Evolutionary conservation across 2,329 filamentous ascomycete species (phyloP), one percentile per base, ranked within the genome.

Genomic region (Penicillium sp.): DNA sequence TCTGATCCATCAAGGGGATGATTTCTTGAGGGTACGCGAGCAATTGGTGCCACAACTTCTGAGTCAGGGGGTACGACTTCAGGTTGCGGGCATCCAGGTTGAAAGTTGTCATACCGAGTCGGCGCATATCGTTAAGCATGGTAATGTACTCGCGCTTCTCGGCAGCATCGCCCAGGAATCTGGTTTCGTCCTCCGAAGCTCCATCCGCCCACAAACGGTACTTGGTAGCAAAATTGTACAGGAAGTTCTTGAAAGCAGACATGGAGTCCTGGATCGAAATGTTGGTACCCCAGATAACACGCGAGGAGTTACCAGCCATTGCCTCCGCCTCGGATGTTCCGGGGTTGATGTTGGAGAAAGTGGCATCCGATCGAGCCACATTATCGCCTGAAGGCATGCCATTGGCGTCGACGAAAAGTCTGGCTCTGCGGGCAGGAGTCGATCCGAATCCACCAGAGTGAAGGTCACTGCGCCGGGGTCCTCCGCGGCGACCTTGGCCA

Each of bases 11-110:
- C 40, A 97, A 81, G 2, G 93, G 92, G 37, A 99, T 89, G 46
- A 99, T 92, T 80, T 99, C 94, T 67, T 94, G 91, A 0, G 94
- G 94, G 67, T 97, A 99, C 12, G 89, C 87, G 69, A 96, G 90
- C 51, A 95, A 80, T 72, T 99, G 95, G 70, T 97, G 90, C 90
- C 91, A 97, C 49, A 99, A 79, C 75, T 97, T 97, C 63, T 88
- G 80, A 0, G 94, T 97, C 1, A 91, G 86, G 3, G 95, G 94
- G 68, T 97, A 99, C 10, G 92, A 83, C 69, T 95, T 96, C 53
- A 99, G 80, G 63, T 99, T 95, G 50, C 85, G 85, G 46, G 92
- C 85, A 68, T 99, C 91, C 33, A 99, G 75, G 68, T 97, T 97
- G 33, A 99, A 81, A 51, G 89, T 88, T 15, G 86, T 88, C 7